Conservation (phyloP, 176 grass and related monocot species). For the Puccinellia tenuiflora region DNA sequence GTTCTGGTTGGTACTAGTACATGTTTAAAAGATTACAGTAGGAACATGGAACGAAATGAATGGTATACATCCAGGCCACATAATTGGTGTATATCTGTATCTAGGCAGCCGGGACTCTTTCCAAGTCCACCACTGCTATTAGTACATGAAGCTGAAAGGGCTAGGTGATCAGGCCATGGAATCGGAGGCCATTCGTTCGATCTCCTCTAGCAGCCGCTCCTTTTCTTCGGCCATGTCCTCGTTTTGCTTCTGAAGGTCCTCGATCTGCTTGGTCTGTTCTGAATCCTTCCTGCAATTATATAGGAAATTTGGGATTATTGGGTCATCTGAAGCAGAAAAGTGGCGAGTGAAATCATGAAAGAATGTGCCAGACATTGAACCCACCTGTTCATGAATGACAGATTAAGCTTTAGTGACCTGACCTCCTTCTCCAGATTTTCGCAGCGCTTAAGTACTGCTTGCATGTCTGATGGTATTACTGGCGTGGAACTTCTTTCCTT, state of each 20-base stretch:
- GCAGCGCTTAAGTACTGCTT: slow-evolving; percentile 53
- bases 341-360: not conserved
- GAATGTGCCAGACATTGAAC: not conserved
- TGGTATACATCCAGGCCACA: slow-evolving; percentile 23
- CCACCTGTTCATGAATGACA: slow-evolving; percentile 78
- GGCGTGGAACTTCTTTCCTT: slow-evolving; percentile 65
- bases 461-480: slow-evolving; percentile 58
- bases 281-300: slow-evolving; percentile 58
- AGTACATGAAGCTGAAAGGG: not conserved
- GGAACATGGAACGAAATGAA: slow-evolving; percentile 20
- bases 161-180: slow-evolving; percentile 17
- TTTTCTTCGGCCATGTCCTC: slow-evolving; percentile 56
- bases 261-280: slow-evolving; percentile 70
- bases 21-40: slow-evolving; percentile 8
- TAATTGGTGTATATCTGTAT: slow-evolving; percentile 26
- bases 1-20: not conserved
- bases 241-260: slow-evolving; percentile 78
- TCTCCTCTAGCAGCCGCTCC: slow-evolving; percentile 53
- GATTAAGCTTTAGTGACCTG: slow-evolving; percentile 67
- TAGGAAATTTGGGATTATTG: not conserved
- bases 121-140: not conserved
- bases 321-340: not conserved
- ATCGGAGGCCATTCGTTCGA: slow-evolving; percentile 40
- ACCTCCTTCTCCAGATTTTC: slow-evolving; percentile 78
- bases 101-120: slow-evolving; percentile 11